Percentiles rank a stretch among this genome's conserved stretches.
phyloP scores from a whole-genome alignment of 768 basidiomycete genomes.

The Calvatia gigantea region DNA sequence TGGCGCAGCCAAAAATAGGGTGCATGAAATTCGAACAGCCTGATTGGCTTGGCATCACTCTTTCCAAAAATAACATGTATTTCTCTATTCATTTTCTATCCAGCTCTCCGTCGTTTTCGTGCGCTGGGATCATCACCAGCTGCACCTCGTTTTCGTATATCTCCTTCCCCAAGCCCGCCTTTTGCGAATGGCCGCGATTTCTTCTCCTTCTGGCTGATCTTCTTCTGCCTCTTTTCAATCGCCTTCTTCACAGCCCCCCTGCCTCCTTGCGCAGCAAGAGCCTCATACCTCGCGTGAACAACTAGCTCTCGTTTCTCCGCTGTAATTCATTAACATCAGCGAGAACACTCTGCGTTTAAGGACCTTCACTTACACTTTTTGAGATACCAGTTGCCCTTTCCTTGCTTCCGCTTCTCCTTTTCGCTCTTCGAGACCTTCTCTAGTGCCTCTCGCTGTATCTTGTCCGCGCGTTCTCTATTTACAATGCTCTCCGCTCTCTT shows the following conservation, averaged over 20 bases:
- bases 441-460: conserved; percentile 69
- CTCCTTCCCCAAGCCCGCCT: conserved; percentile 15
- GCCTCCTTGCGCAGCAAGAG: conserved; percentile 73
- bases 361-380: conserved; percentile 64
- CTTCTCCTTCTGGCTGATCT: conserved; percentile 87
- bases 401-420: conserved; percentile 61
- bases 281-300: conserved; percentile 73
- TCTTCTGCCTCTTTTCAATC: conserved; percentile 86
- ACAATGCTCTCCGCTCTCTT: conserved; percentile 77
- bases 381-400: conserved; percentile 84
- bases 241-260: conserved; percentile 80
- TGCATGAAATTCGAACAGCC: not conserved
- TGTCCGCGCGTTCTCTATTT: conserved; percentile 66
- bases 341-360: conserved; percentile 7
- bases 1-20: conserved; percentile 1
- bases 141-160: conserved; percentile 7
- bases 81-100: not conserved
- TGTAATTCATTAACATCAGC: conserved; percentile 25
- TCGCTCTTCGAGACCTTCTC: conserved; percentile 52
- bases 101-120: conserved; percentile 15
- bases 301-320: conserved; percentile 78
- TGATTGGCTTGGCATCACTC: not conserved
- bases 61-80: conserved; percentile 2
- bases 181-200: conserved; percentile 66
- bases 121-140: conserved; percentile 9